phyloP scores from a whole-genome alignment of 2,329 filamentous ascomycete species.

The Triangularia setosa region DNA sequence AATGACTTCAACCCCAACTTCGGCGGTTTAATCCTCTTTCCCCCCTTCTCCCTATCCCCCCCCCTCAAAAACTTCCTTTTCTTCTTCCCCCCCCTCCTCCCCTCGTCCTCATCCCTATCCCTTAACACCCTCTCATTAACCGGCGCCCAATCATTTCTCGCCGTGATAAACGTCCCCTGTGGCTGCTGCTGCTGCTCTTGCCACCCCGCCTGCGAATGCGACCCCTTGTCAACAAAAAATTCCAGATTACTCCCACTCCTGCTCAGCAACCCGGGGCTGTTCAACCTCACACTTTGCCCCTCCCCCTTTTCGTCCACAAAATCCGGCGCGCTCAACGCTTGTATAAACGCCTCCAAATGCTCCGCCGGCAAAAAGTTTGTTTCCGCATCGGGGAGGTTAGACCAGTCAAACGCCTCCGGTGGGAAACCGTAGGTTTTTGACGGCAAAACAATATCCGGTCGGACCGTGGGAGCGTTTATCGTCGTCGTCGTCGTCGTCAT shows the following conservation, averaged over 20 bases:
- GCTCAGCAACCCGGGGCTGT: constrained; percentile 32
- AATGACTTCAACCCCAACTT: constrained; percentile 33
- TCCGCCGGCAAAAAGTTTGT: constrained; percentile 70
- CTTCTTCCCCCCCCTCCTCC: constrained; percentile 7
- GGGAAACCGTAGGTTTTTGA: constrained; percentile 54
- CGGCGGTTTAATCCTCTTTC: neutral
- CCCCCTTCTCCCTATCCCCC: neutral
- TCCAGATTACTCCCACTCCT: constrained; percentile 38
- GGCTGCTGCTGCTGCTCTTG: constrained; percentile 17
- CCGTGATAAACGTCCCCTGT: neutral
- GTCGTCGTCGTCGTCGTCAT: constrained; percentile 1
- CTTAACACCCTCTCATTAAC: constrained; percentile 65
- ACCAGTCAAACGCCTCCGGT: constrained; percentile 62
- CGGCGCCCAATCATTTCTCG: constrained; percentile 76
- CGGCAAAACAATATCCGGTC: constrained; percentile 23
- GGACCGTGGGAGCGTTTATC: neutral
- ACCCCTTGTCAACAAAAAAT: neutral
- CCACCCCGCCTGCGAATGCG: too few species aligned
- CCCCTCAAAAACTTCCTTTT: neutral
- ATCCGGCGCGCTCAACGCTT: constrained; percentile 78
- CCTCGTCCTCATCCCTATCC: neutral
- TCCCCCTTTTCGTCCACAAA: constrained; percentile 57
- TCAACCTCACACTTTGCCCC: constrained; percentile 39
- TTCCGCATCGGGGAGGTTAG: constrained; percentile 72
- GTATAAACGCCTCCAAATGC: constrained; percentile 74